Conservation (phyloP, 2,329 filamentous ascomycete genomes). For the Scytalidium lignicola region DNA sequence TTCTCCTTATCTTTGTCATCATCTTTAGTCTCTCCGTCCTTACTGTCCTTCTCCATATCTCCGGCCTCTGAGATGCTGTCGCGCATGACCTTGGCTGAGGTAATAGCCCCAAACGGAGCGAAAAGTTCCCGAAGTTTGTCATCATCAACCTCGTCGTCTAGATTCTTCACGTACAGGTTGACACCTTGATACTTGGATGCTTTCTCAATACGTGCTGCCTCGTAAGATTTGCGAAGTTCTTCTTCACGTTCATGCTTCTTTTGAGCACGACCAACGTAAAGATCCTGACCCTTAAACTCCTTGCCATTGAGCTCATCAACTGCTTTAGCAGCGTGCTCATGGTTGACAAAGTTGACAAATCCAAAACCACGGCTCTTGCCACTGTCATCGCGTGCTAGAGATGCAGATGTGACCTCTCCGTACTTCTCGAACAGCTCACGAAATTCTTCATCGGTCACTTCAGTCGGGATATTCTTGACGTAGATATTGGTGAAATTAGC, state of each 20-base stretch:
- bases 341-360: conserved; percentile 92
- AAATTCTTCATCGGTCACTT: conserved; percentile 91
- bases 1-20: conserved; percentile 46
- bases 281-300: conserved; percentile 89
- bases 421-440: conserved; percentile 86
- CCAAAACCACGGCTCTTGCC: conserved; percentile 94
- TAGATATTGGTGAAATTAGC: conserved; percentile 99
- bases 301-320: conserved; percentile 89
- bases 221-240: conserved; percentile 97
- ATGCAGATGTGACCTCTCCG: conserved; percentile 92
- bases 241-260: conserved; percentile 99
- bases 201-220: conserved; percentile 96
- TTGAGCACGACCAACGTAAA: conserved; percentile 97
- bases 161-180: conserved; percentile 99
- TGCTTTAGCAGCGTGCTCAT: conserved; percentile 79
- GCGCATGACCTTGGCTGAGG: conserved; percentile 98
- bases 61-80: conserved; percentile 59
- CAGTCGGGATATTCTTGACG: conserved; percentile 91
- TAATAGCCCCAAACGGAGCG: conserved; percentile 86
- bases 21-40: conserved; percentile 46
- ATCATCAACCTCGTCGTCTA: conserved; percentile 94
- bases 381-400: conserved; percentile 81
- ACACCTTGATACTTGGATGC: conserved; percentile 99
- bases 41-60: conserved; percentile 39
- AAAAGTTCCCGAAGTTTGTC: conserved; percentile 97